Base-by-base conservation (phyloP, 164 flowering plant genomes). In the Macadamia tetraphylla region DNA sequence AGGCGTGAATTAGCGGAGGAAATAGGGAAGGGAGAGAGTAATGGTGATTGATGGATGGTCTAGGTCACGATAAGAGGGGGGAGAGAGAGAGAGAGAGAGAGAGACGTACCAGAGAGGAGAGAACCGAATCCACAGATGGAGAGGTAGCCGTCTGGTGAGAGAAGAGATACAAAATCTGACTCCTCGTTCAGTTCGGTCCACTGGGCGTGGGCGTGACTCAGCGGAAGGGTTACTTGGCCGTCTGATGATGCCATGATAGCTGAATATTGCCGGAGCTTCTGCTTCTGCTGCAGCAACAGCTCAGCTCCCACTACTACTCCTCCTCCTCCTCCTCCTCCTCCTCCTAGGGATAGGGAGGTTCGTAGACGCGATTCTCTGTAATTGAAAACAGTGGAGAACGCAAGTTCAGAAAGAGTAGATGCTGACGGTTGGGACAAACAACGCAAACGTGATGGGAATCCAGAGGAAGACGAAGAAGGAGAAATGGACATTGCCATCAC, bases 51-150 rank as follows among this genome's bases (percentile, higher is more conserved):
- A 23, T 23, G 23, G 23, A 23, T 23, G 23, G 23, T 23, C 23
- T 23, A 23, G 23, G 23, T 23, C 23, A 23, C 23, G 23, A 23
- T 23, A 62, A 62, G 40, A 32, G 7, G n/a, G 8, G 64, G 35
- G 11, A 63, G 66, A 0, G 23, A 23, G 23, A 23, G 23, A 23
- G 23, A 23, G 23, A 23, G 23, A 23, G 23, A 44, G 55, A 44
- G 30, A 46, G 7, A 65, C 64, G 61, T 69, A 90, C 98, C 98
- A 30, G 98, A 93, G 76, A 93, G 96, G 66, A 93, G 96, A 73
- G 98, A 93, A 31, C 98, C 97, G 81, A 89, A 93, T 77, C 98
- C 98, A 67, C 90, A 89, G 70, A 93, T 73, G 65, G 98, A 86
- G 76, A 93, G 75, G 58, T 43, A 79, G 30, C 82, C 87, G 48